These are phyloP conservation scores for Rheum nobile DNA, from an alignment of 148 eudicot species.

Conservation along the genomic window DNA sequence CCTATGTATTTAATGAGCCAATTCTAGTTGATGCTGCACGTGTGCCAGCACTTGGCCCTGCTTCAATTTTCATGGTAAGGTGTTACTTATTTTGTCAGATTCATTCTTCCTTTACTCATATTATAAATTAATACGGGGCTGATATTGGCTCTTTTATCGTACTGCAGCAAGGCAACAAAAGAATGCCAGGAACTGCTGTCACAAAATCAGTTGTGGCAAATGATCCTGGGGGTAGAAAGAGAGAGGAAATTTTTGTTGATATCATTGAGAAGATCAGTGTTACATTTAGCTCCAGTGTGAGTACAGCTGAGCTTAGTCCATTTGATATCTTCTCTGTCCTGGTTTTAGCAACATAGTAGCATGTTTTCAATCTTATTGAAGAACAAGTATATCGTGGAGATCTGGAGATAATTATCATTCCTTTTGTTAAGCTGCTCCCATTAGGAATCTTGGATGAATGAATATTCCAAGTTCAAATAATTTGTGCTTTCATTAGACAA, in stretches of 20 bases:
- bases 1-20: conserved; percentile 86
- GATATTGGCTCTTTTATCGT: conserved; percentile 12
- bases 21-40: conserved; percentile 86
- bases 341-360: background rate
- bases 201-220: conserved; percentile 93
- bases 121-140: background rate
- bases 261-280: conserved; percentile 95
- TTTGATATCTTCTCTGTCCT: background rate
- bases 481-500: background rate
- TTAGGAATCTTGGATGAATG: conserved; percentile 1
- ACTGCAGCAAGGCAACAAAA: conserved; percentile 82
- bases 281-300: conserved; percentile 92
- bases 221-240: conserved; percentile 89
- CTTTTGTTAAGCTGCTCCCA: background rate
- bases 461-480: background rate
- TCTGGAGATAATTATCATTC: background rate
- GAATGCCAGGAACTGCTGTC: conserved; percentile 98
- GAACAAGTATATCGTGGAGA: background rate
- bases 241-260: conserved; percentile 98
- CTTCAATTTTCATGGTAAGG: conserved; percentile 83
- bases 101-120: background rate
- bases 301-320: conserved; percentile 22
- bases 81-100: background rate
- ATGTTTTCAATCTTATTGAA: background rate
- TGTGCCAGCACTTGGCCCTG: conserved; percentile 72